phyloP scores from a whole-genome alignment of 257 asterid species.

The Salvia rosmarinus region DNA sequence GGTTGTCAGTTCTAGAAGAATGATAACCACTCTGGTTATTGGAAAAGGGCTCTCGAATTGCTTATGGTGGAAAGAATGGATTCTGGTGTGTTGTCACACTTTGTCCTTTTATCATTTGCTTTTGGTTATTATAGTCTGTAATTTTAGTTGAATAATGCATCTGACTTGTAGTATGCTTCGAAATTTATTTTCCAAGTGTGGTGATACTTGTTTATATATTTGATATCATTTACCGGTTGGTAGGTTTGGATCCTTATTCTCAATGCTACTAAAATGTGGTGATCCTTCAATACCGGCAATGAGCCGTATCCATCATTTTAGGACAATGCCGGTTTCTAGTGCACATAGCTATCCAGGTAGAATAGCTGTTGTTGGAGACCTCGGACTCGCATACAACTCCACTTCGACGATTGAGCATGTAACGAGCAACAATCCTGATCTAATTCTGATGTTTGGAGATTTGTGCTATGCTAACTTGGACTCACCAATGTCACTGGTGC shows the following conservation, averaged over 20 bases:
- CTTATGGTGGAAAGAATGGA: no score
- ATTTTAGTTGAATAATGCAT: no score
- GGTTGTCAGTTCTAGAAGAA: no score
- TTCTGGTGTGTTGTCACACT: no score
- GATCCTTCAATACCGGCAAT: constrained; percentile 77
- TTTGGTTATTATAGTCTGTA: no score
- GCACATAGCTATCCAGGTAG: constrained; percentile 62
- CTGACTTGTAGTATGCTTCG: background rate
- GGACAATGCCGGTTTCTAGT: constrained; percentile 77
- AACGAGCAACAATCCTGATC: constrained; percentile 69
- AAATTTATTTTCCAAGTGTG: background rate
- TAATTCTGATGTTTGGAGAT: constrained; percentile 82
- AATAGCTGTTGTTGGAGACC: constrained; percentile 85
- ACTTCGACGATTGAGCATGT: constrained; percentile 80
- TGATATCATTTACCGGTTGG: constrained; percentile 23
- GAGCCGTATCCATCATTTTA: constrained; percentile 67
- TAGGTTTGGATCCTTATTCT: constrained; percentile 69
- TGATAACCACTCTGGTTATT: no score
- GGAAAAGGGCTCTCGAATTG: no score
- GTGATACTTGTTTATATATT: background rate
- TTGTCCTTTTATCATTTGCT: no score
- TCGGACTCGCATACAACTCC: constrained; percentile 93
- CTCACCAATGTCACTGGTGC: constrained; percentile 89
- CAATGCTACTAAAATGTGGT: constrained; percentile 80
- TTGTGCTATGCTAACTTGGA: constrained; percentile 81